Conservation (phyloP, 345 rosid genomes). For the Citrus reticulata region DNA sequence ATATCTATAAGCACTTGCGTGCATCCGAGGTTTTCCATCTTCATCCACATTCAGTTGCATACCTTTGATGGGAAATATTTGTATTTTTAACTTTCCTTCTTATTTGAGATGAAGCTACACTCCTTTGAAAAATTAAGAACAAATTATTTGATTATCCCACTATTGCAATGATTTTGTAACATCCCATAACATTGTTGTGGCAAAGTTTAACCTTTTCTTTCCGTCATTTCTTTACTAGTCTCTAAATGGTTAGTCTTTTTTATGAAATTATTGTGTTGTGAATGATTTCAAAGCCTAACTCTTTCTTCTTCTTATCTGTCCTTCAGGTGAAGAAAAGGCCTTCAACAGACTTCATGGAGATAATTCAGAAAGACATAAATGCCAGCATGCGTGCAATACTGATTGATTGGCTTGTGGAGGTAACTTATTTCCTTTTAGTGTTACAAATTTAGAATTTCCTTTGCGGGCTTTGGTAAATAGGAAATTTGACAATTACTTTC, state of each 20-base stretch:
- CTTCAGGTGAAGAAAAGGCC: constrained; percentile 77
- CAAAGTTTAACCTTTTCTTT: background rate
- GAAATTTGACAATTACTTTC: background rate
- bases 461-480: background rate
- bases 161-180: background rate
- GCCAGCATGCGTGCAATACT: constrained; percentile 82
- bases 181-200: background rate
- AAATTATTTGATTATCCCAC: background rate
- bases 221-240: background rate
- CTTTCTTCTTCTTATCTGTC: background rate
- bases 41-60: background rate
- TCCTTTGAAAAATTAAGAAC: background rate
- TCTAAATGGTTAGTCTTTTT: background rate
- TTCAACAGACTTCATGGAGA: constrained; percentile 71
- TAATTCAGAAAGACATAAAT: constrained; percentile 75
- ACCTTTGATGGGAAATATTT: background rate
- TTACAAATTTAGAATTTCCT: background rate
- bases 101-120: background rate
- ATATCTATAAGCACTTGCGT: constrained; percentile 52
- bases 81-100: background rate
- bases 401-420: constrained; percentile 98
- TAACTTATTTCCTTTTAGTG: constrained; percentile 17
- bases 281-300: background rate
- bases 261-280: background rate
- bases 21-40: constrained; percentile 70